phyloP scores from a whole-genome alignment of 768 basidiomycete genomes.

The Lactarius hengduanensis region DNA sequence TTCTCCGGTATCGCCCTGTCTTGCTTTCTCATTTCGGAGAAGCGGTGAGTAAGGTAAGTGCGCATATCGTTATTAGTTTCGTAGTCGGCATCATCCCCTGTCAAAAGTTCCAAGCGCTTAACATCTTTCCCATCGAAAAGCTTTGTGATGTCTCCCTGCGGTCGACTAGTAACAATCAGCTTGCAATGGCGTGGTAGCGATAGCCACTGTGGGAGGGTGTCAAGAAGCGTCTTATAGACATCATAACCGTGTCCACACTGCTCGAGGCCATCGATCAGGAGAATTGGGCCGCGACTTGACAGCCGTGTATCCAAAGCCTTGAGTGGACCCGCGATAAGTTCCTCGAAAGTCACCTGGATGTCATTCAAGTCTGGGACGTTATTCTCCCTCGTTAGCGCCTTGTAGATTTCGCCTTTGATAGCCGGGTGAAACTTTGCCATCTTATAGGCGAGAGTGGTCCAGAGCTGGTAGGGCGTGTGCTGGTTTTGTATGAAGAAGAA shows the following conservation, averaged over 20 bases:
- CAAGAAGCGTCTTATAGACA: slow-evolving; percentile 1
- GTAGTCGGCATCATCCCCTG: slow-evolving; percentile 8
- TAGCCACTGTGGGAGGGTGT: slow-evolving; percentile 15
- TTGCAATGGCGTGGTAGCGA: slow-evolving; percentile 21
- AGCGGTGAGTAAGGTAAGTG: slow-evolving; percentile 20
- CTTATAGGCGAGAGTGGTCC: slow-evolving; percentile 18
- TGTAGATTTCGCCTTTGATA: slow-evolving; percentile 10
- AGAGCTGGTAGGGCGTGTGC: slow-evolving; percentile 9
- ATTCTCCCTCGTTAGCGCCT: not conserved
- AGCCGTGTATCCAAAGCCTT: not conserved
- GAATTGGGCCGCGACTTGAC: slow-evolving; percentile 1
- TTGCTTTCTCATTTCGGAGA: slow-evolving; percentile 16
- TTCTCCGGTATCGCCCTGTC: slow-evolving; percentile 8
- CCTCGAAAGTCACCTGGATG: slow-evolving; percentile 1
- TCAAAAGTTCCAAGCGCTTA: slow-evolving; percentile 16
- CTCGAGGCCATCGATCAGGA: slow-evolving; percentile 23
- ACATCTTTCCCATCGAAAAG: slow-evolving; percentile 12
- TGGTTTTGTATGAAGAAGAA: slow-evolving; percentile 10
- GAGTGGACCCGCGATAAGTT: slow-evolving; percentile 18
- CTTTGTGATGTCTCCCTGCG: slow-evolving; percentile 13
- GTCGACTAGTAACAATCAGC: slow-evolving; percentile 22
- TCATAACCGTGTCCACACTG: not conserved
- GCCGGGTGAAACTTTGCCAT: slow-evolving; percentile 25
- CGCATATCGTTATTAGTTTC: slow-evolving; percentile 3
- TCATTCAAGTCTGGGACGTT: not conserved